These are phyloP conservation scores for Penicillium brevicompactum DNA, from an alignment of 2,329 filamentous ascomycete species.

Conservation along the genomic window DNA sequence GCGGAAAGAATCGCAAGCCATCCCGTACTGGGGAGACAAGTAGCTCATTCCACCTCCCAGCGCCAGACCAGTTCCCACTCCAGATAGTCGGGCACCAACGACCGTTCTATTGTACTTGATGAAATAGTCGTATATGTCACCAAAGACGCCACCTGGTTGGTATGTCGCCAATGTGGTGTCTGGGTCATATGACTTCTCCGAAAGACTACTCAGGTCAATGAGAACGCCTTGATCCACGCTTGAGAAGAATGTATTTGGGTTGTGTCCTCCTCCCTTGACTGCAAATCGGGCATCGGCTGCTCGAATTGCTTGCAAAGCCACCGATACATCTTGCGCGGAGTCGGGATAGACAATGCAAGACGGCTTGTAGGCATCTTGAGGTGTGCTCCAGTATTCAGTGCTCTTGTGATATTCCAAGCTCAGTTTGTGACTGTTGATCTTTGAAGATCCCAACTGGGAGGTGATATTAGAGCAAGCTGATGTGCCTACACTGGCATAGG, in stretches of 20 bases:
- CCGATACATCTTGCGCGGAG: conserved; percentile 30
- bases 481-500: conserved; percentile 10
- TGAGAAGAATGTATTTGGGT: conserved; percentile 31
- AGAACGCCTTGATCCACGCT: conserved; percentile 29
- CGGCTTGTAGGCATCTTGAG: conserved; percentile 27
- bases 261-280: conserved; percentile 32
- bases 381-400: conserved; percentile 29
- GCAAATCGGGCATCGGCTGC: conserved; percentile 28
- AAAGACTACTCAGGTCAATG: conserved; percentile 27
- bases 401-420: conserved; percentile 21
- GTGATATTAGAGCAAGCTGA: conserved; percentile 53
- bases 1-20: conserved; percentile 31
- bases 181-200: conserved; percentile 26
- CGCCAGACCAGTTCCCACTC: conserved; percentile 29
- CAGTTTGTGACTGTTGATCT: conserved; percentile 18
- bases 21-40: conserved; percentile 29
- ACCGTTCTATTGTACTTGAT: conserved; percentile 25
- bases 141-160: conserved; percentile 27
- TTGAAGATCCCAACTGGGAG: conserved; percentile 45
- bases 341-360: conserved; percentile 29
- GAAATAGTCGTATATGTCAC: conserved; percentile 27
- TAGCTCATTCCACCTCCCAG: conserved; percentile 31
- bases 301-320: conserved; percentile 25
- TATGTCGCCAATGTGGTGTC: conserved; percentile 28
- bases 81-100: conserved; percentile 26